phyloP scores from a whole-genome alignment of 2,329 filamentous ascomycete genomes.

The Didymella exigua region DNA sequence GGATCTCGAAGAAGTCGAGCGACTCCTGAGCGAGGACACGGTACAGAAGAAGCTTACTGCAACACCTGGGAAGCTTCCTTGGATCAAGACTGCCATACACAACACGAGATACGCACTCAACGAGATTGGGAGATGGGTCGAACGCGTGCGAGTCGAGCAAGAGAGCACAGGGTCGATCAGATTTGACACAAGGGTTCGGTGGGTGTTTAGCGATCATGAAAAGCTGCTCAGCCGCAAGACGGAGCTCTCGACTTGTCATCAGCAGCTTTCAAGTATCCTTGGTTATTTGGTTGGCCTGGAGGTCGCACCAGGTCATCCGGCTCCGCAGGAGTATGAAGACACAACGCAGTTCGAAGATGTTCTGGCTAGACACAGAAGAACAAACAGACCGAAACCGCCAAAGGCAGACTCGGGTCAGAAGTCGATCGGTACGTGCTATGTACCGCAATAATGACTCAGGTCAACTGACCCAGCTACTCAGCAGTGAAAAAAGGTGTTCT shows the following conservation, averaged over 20 bases:
- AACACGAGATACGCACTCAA: constrained; percentile 28
- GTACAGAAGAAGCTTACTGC: constrained; percentile 20
- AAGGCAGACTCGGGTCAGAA: background rate
- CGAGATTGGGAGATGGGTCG: constrained; percentile 36
- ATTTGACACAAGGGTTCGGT: constrained; percentile 28
- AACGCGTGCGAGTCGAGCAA: constrained; percentile 25
- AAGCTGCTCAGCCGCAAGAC: constrained; percentile 29
- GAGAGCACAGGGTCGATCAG: constrained; percentile 24
- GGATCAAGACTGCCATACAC: constrained; percentile 26
- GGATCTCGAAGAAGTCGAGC: constrained; percentile 29
- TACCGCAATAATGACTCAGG: too few species aligned
- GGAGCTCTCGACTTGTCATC: constrained; percentile 32
- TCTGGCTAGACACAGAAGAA: background rate
- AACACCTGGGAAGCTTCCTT: constrained; percentile 26
- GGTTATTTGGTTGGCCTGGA: constrained; percentile 26
- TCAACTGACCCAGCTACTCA: background rate
- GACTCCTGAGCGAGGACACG: constrained; percentile 19
- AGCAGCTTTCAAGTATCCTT: constrained; percentile 33
- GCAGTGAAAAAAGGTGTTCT: background rate
- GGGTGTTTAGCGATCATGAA: constrained; percentile 32
- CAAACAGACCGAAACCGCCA: background rate
- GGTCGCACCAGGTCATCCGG: background rate
- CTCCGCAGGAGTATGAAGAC: background rate
- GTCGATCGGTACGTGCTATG: background rate
- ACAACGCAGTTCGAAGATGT: constrained; percentile 1